Evolutionary conservation across 2,329 filamentous ascomycete genomes (phyloP).

Genomic region (Neophaeococcomyces aloes): DNA sequence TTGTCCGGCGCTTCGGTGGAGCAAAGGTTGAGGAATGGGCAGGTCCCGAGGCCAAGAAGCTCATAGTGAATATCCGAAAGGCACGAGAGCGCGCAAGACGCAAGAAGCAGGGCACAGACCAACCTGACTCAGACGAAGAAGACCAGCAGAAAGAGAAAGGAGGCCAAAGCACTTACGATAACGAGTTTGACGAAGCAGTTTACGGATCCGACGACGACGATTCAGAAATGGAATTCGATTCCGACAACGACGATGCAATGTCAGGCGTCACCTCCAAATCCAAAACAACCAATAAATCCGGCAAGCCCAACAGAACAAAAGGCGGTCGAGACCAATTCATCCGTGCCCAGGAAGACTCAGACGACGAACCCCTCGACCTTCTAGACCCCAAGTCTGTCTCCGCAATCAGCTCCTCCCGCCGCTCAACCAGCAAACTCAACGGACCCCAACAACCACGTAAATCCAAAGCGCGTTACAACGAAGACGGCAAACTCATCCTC

Average conservation of each 20-base stretch:
- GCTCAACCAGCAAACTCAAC: slow-evolving; percentile 30
- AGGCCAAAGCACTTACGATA: slow-evolving; percentile 51
- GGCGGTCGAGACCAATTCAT: slow-evolving; percentile 56
- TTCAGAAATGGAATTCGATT: slow-evolving; percentile 42
- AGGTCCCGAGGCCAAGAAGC: slow-evolving; percentile 65
- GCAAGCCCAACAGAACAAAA: slow-evolving; percentile 18
- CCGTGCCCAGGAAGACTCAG: slow-evolving; percentile 57
- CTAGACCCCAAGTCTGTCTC: slow-evolving; percentile 80
- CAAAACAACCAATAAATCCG: slow-evolving; percentile 6
- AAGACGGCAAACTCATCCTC: slow-evolving; percentile 37
- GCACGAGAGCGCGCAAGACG: slow-evolving; percentile 82
- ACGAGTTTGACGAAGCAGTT: slow-evolving; percentile 90
- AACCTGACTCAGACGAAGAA: slow-evolving; percentile 43
- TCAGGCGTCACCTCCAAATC: slow-evolving; percentile 17
- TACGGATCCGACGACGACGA: slow-evolving; percentile 62
- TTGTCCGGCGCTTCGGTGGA: slow-evolving; percentile 82
- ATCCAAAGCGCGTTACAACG: slow-evolving; percentile 33
- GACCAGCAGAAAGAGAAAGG: slow-evolving; percentile 29
- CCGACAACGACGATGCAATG: slow-evolving; percentile 27
- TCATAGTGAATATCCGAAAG: slow-evolving; percentile 91
- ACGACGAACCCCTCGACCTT: slow-evolving; percentile 88
- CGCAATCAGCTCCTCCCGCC: slow-evolving; percentile 86
- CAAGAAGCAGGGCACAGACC: slow-evolving; percentile 62
- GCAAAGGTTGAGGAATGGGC: slow-evolving; percentile 69
- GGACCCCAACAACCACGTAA: slow-evolving; percentile 28